Conservation (phyloP, 2,329 filamentous ascomycete species). For the Plenodomus biglobosus region DNA sequence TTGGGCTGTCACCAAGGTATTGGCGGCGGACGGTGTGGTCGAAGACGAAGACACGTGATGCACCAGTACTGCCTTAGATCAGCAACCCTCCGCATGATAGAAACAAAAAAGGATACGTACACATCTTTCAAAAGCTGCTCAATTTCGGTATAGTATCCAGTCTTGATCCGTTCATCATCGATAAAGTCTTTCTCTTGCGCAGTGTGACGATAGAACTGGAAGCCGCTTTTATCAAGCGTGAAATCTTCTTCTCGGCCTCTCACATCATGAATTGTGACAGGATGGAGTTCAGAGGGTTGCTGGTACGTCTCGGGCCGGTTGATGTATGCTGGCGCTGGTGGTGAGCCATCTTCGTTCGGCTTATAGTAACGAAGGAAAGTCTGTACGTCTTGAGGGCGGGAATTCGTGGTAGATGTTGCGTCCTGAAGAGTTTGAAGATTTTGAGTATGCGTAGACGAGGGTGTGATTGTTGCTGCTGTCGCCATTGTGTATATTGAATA, state of each 20-base stretch:
- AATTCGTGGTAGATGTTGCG: not conserved
- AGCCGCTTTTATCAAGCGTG: constrained; percentile 47
- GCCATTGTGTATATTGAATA: constrained; percentile 22
- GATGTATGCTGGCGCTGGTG: constrained; percentile 30
- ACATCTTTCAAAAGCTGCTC: constrained; percentile 43
- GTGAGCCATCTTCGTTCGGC: constrained; percentile 34
- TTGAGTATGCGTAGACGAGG: constrained; percentile 20
- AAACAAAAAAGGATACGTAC: constrained; percentile 11
- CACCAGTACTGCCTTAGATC: constrained; percentile 53
- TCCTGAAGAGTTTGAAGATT: constrained; percentile 13
- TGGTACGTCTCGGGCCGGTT: constrained; percentile 40
- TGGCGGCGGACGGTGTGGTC: constrained; percentile 62
- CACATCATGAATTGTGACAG: constrained; percentile 48
- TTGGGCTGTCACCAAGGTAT: constrained; percentile 12
- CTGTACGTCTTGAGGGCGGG: constrained; percentile 24
- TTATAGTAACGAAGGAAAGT: constrained; percentile 33
- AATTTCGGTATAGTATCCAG: constrained; percentile 39
- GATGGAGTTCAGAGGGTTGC: constrained; percentile 30
- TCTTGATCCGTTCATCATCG: constrained; percentile 41
- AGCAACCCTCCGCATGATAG: not conserved
- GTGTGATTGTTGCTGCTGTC: constrained; percentile 30
- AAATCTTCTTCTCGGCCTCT: constrained; percentile 49
- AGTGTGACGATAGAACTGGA: constrained; percentile 36
- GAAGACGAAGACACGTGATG: constrained; percentile 60
- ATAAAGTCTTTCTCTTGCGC: constrained; percentile 40